Evolutionary conservation across 2,329 filamentous ascomycete genomes (phyloP), one percentile per base, ranked within the genome.

Genomic region (Fusarium equiseti): DNA sequence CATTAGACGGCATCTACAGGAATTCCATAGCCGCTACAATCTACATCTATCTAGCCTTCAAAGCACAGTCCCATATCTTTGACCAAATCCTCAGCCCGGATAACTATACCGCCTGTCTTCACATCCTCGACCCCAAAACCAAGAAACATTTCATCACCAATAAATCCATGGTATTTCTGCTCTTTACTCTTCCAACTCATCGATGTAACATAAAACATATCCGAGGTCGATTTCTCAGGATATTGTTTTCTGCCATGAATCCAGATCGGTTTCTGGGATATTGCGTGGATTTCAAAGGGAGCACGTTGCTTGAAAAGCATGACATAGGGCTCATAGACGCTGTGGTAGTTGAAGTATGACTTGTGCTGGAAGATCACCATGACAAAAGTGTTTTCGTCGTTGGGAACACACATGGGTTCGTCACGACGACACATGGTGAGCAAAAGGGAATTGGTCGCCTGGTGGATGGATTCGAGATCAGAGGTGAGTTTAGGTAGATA

Each of bases 171-270:
- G 66, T 89, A 89, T 31, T 75, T 83, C 65, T 82, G 77, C 0
- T 80, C 81, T 1, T 76, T 75, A 0, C 66, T 74, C 74, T 84
- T 88, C 88, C 88, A 90, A 63, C 81, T 86, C 32, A 89, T 84
- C 0, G 83, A 86, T 0, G 86, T 89, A 1, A 89, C 79, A 65
- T 89, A 90, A 29, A 90, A 78, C 86, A 89, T 88, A 70, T 88
- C 85, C 0, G 82, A 83, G 26, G 82, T 80, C 9, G 70, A 59
- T 2, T 77, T 64, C 11, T 79, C 76, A 1, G 72, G 72, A 53
- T 76, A 68, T 13, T 71, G 72, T 20, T 78, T 73, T 26, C 88
- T 80, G 0, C 88, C 88, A 48, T 83, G 78, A 32, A 89, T 86
- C 87, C 87, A 90, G 1, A 89, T 64, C 4, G 88, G 87, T 66